A percentile compares a stretch with the other conserved stretches of the same genome.
Evolutionary conservation across 176 grass and related monocot species (phyloP).

Genomic region (Urochloa ruziziensis): DNA sequence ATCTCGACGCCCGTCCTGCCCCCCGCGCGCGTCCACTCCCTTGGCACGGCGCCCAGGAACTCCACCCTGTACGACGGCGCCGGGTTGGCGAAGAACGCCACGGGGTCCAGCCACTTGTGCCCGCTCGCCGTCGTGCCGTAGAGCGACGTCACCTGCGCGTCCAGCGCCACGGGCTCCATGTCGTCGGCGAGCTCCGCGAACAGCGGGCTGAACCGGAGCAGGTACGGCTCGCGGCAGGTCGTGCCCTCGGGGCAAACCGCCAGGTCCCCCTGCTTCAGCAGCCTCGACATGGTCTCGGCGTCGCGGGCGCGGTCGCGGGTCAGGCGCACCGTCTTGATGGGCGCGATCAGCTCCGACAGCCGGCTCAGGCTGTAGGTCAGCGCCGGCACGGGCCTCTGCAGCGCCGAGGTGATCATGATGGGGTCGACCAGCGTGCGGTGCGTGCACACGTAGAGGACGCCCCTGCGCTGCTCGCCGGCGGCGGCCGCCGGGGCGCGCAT

Average conservation of each 20-base stretch:
- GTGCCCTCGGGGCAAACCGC: constrained; percentile 92
- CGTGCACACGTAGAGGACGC: constrained; percentile 78
- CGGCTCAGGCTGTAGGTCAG: constrained; percentile 89
- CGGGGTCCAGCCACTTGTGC: constrained; percentile 81
- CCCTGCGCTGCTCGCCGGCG: neutral
- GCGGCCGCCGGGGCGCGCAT: neutral
- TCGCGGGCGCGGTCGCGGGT: constrained; percentile 68
- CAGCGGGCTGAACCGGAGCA: constrained; percentile 81
- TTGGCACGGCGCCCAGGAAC: constrained; percentile 55
- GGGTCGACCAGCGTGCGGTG: constrained; percentile 88
- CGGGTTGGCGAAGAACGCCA: constrained; percentile 75
- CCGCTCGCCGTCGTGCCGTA: constrained; percentile 88
- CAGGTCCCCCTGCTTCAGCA: constrained; percentile 56
- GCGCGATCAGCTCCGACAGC: constrained; percentile 62
- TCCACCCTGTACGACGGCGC: constrained; percentile 58
- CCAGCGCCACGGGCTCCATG: constrained; percentile 81
- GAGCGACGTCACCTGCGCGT: constrained; percentile 51
- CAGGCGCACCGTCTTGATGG: constrained; percentile 74
- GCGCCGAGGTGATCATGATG: constrained; percentile 53
- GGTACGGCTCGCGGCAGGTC: constrained; percentile 88
- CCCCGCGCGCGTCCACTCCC: constrained; percentile 50
- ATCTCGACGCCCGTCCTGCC: constrained; percentile 58
- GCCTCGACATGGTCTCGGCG: constrained; percentile 56
- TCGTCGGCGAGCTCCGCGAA: constrained; percentile 91
- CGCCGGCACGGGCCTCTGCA: constrained; percentile 61